Base-by-base conservation (phyloP, 352 stramenopile genomes). In the Phytophthora sp. region DNA sequence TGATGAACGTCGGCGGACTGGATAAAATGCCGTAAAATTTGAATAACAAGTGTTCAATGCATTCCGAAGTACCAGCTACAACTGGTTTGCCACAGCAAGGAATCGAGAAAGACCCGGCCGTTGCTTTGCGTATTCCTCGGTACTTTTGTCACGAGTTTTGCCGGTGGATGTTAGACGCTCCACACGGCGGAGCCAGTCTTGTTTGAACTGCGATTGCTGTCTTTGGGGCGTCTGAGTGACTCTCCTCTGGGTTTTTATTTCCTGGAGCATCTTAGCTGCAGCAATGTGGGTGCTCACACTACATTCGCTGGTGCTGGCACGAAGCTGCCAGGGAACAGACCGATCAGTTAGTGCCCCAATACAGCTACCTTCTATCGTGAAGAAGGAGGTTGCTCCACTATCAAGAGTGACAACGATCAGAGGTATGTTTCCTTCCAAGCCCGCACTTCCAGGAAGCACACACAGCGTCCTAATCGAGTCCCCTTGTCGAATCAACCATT, bases 311-410 rank as follows among this genome's bases (percentile, higher is more conserved):
- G n/a, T n/a, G n/a, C n/a, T n/a, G n/a, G n/a, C n/a, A n/a, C n/a
- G 21, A 18, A 23, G 1, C n/a, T 60, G 54, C 54, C 54, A 70
- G 3, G 54, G 45, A 27, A 53, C 23, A 4, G 47, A 56, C 7
- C 16, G 27, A 7, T 78, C 56, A 15, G 46, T 36, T 12, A 88
- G 44, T 30, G 41, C 52, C 8, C 77, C 75, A 0, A 84, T 45
- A 15, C 69, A 56, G n/a, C 71, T 39, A 2, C 77, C 77, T 0
- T 74, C 61, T 2, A 73, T 31, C 1, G 70, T 74, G 66, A 78
- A 86, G 8, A 88, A 57, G 0, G 70, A 73, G 12, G 74, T 64
- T 4, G 27, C 21, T 2, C 76, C 75, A 18, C 73, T 72, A 16
- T 83, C 72, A 6, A 60, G 65, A 5, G 74, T 41, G 23, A 73